Base-by-base conservation (phyloP, 495 filamentous ascomycete genomes). In the Hypoxylon lenormandii region DNA sequence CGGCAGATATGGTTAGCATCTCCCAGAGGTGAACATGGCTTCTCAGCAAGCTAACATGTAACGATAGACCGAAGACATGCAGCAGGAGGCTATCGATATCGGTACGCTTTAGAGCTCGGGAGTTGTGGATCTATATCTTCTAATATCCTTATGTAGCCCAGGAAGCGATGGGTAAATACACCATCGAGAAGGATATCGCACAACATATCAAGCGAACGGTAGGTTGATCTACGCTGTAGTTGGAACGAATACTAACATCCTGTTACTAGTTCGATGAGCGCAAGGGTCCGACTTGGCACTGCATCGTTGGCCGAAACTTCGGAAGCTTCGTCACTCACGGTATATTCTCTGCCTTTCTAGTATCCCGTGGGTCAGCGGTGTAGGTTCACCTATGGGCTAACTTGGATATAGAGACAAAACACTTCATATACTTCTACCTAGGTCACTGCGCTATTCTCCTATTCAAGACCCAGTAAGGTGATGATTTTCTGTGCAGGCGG, bases 371-470 rank as follows among this genome's bases (percentile, higher is more conserved):
- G 46, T 33, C 16, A 33, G 43, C 15, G 33, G 22, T 30, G 18
- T 12, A 37, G 6, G 40, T 53, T 56, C 15, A 23, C 37, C 26
- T 22, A 11, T 43, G 51, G 36, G 40, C 69, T 77, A 54, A 65
- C 36, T n/a, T 21, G 15, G 21, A 51, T 28, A 30, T 81, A 97
- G 94, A 99, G 78, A 97, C 95, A 40, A 97, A 97, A 81, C 95
- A 99, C 80, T 99, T 99, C 83, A 97, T 98, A 77, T 99, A 99
- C 84, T 99, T 99, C 86, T 98, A 98, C 82, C 91, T 98, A 63
- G 95, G 95, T 49, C 95, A 97, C 84, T 97, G 92, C 78, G 95
- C 95, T 16, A 97, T 99, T 74, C 89, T 99, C 43, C 89, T 99
- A 56, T 99, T 98, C 88, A 99, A 99, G 87, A 99, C 95, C 21